Base-by-base conservation (phyloP, 2,329 filamentous ascomycete species). In the Verticillium albo-atrum region DNA sequence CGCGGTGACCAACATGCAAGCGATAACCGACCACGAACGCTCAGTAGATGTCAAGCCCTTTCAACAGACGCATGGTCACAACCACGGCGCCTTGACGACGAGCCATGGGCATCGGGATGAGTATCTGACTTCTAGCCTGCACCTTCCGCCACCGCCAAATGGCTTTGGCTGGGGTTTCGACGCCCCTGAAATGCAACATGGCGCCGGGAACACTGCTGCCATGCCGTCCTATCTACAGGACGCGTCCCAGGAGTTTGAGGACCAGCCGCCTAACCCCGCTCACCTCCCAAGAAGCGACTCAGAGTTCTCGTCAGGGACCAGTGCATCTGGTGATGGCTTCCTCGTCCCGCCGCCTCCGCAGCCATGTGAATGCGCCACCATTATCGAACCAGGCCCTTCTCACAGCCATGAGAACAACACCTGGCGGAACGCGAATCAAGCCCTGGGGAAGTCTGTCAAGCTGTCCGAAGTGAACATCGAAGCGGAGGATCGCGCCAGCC, bases 371-470 rank as follows among this genome's bases (percentile, higher is more conserved):
- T 50, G 42, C 20, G n/a, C 12, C 3, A 50, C 42, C 42, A 23
- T 50, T 3, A 50, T 50, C n/a, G 42, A 50, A 5, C 42, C n/a
- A 9, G 3, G 10, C 9, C 9, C 7, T 9, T 20, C 23, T 4
- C n/a, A 7, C 20, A 20, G 2, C n/a, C 10, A 9, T 20, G 42
- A 20, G 9, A 7, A 20, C 26, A 69, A 65, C 35, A 64, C 58
- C 6, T 71, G 68, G 67, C 59, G 67, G 3, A 52, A 53, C 6
- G 65, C 66, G 10, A 70, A 68, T 25, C 60, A 64, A 10, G 59
- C 54, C 2, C 51, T 71, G 14, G 58, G 59, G 1, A 63, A 35
- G 7, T 56, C 61, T 0, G 62, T 61, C 3, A 59, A 57, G 15
- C 26, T 69, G 0, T 55, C 62, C 0, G n/a, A 35, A 0, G 58